phyloP scores from a whole-genome alignment of 371 early-diverging fungal genomes.

The Actinomortierella ambigua region DNA sequence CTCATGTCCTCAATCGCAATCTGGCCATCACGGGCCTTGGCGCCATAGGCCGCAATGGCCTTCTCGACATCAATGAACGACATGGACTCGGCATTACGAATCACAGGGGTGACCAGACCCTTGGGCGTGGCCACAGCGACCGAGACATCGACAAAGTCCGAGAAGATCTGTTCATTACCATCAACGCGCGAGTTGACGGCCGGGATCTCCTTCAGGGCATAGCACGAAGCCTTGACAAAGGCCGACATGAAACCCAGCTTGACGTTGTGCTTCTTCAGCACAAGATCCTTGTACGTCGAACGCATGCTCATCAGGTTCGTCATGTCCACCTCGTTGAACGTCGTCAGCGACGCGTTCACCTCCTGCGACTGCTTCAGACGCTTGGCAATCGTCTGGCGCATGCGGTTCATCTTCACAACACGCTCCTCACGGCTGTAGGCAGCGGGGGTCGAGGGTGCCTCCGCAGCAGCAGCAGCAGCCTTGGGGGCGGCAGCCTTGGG shows the following conservation, averaged over 20 bases:
- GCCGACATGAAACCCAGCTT: constrained; percentile 98
- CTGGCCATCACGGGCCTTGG: constrained; percentile 94
- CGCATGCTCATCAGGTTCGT: constrained; percentile 89
- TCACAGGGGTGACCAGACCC: constrained; percentile 96
- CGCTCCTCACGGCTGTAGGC: constrained; percentile 59
- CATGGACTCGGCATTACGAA: constrained; percentile 90
- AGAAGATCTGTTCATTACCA: constrained; percentile 85
- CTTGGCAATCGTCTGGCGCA: constrained; percentile 93
- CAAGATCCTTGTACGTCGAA: constrained; percentile 89
- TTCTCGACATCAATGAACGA: constrained; percentile 90
- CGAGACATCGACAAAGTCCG: constrained; percentile 93
- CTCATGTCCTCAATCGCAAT: constrained; percentile 96
- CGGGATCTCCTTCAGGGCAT: constrained; percentile 87
- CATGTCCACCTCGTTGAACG: constrained; percentile 99
- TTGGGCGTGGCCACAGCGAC: constrained; percentile 98
- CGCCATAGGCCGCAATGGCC: constrained; percentile 85
- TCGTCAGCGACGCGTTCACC: constrained; percentile 95
- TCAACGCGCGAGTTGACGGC: constrained; percentile 94
- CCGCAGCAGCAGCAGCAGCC: constrained; percentile 19
- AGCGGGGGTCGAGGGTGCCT: constrained; percentile 33
- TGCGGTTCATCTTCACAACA: constrained; percentile 95
- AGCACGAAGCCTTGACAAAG: constrained; percentile 90
- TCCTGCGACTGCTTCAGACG: constrained; percentile 97
- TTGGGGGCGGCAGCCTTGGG: constrained; percentile 32
- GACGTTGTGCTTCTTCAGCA: constrained; percentile 92